Conservation (phyloP, 371 early-diverging fungal species). For the Mortierella sp. region DNA sequence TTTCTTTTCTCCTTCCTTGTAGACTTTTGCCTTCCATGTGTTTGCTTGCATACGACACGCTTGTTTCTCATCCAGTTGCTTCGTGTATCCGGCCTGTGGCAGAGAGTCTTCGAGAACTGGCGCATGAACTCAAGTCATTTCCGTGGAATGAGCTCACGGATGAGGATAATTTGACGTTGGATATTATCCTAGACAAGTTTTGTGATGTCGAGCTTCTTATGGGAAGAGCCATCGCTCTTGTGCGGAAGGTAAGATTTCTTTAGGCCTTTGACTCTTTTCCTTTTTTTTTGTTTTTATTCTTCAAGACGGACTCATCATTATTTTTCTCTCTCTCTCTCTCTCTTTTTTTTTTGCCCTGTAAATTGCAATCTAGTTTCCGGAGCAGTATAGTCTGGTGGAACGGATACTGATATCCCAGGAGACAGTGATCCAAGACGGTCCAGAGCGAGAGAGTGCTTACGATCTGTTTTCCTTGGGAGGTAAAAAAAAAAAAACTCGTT, state of each 20-base stretch:
- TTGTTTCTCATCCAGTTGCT: constrained; percentile 72
- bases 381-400: constrained; percentile 74
- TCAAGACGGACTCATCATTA: too few relatives aligned
- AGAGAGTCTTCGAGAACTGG: constrained; percentile 57
- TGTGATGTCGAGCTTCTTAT: constrained; percentile 68
- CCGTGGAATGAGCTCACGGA: constrained; percentile 63
- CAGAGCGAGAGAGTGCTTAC: constrained; percentile 70
- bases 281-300: constrained; percentile 6
- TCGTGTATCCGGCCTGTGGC: constrained; percentile 59
- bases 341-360: not conserved
- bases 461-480: constrained; percentile 67
- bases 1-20: not conserved
- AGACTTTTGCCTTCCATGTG: constrained; percentile 80
- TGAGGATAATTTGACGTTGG: constrained; percentile 55
- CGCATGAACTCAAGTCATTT: constrained; percentile 55
- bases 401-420: constrained; percentile 60
- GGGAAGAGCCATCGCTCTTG: constrained; percentile 70
- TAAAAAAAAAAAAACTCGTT: constrained; percentile 14
- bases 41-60: constrained; percentile 79
- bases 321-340: constrained; percentile 8
- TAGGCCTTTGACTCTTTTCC: too few relatives aligned
- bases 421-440: constrained; percentile 62
- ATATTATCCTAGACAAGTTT: constrained; percentile 59
- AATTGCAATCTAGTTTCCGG: constrained; percentile 64
- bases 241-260: constrained; percentile 61